Percentiles rank a stretch among this genome's conserved stretches.
Conservation (phyloP, 257 asterid genomes). For the Primulina eburnea region DNA sequence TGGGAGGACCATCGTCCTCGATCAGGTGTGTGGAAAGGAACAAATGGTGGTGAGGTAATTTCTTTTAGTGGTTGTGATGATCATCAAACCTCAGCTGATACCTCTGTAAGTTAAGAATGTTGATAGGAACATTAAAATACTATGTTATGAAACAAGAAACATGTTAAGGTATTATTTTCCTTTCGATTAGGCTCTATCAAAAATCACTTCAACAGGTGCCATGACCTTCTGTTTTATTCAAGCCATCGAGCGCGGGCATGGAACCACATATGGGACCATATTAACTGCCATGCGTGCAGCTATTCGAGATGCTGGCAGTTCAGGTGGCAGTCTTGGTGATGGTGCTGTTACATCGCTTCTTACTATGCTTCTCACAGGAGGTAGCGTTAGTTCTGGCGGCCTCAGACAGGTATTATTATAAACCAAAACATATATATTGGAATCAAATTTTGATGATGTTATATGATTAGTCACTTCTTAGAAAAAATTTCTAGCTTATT, state of each 20-base stretch:
- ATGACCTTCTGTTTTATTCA: slow-evolving; percentile 96
- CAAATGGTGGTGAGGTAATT: slow-evolving; percentile 86
- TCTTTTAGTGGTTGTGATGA: slow-evolving; percentile 98
- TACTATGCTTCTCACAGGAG: slow-evolving; percentile 81
- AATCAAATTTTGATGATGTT: background rate
- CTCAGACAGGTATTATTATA: slow-evolving; percentile 58
- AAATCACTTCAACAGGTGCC: slow-evolving; percentile 92
- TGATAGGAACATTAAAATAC: slow-evolving; percentile 2
- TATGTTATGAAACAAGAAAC: background rate
- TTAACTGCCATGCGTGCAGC: slow-evolving; percentile 79
- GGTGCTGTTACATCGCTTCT: slow-evolving; percentile 70
- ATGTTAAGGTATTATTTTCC: slow-evolving; percentile 19
- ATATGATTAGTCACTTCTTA: too few relatives aligned
- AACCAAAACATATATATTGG: background rate
- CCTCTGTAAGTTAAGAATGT: slow-evolving; percentile 60
- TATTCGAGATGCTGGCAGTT: slow-evolving; percentile 62
- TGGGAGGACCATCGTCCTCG: slow-evolving; percentile 99
- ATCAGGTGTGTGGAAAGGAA: slow-evolving; percentile 86
- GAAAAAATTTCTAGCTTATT: background rate
- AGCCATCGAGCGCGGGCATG: slow-evolving; percentile 93
- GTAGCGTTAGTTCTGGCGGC: slow-evolving; percentile 59
- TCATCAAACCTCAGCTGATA: slow-evolving; percentile 91
- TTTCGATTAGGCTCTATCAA: slow-evolving; percentile 72
- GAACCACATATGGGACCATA: slow-evolving; percentile 72
- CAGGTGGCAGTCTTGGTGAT: slow-evolving; percentile 65